Percentiles rank a stretch among this genome's conserved stretches.
Conservation (phyloP, 139 green algal species). For the Marvania coccoides region DNA sequence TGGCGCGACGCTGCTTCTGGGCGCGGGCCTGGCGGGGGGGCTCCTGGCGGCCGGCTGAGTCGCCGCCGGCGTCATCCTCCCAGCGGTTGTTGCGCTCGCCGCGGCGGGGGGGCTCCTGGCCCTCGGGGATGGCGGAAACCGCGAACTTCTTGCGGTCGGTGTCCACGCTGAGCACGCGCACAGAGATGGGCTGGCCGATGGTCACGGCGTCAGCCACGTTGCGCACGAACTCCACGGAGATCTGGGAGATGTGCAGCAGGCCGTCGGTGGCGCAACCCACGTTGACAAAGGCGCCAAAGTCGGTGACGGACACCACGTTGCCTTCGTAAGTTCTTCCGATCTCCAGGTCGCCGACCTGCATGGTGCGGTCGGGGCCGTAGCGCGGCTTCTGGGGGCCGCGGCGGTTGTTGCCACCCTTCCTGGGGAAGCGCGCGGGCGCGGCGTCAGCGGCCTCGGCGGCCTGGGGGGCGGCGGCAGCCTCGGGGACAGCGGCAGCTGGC, state of each 20-base stretch:
- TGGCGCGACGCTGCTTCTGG: not conserved
- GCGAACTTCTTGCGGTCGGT: slow-evolving; percentile 27
- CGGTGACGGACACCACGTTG: slow-evolving; percentile 17
- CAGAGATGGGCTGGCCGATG: slow-evolving; percentile 33
- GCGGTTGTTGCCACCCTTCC: not conserved
- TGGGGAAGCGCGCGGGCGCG: not conserved
- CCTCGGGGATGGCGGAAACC: slow-evolving; percentile 40
- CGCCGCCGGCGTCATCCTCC: slow-evolving; percentile 1
- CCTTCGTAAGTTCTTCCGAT: slow-evolving; percentile 21
- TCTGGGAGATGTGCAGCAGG: slow-evolving; percentile 93
- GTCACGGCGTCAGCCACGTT: slow-evolving; percentile 42
- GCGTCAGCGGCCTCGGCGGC: not conserved
- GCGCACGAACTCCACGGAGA: slow-evolving; percentile 42
- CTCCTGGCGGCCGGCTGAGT: not conserved
- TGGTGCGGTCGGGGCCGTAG: slow-evolving; percentile 10
- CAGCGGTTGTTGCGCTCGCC: slow-evolving; percentile 28
- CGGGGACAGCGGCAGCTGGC: not conserved
- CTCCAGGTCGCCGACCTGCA: slow-evolving; percentile 13
- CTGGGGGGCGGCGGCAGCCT: not conserved
- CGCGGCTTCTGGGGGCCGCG: not conserved
- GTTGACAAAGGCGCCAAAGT: slow-evolving; percentile 93
- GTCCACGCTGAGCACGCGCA: slow-evolving; percentile 49
- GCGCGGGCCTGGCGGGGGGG: not conserved
- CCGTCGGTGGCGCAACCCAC: slow-evolving; percentile 75
- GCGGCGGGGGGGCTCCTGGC: slow-evolving; percentile 1